Evolutionary conservation across 2,329 filamentous ascomycete species (phyloP).

Genomic region (Cryoendolithus antarcticus): DNA sequence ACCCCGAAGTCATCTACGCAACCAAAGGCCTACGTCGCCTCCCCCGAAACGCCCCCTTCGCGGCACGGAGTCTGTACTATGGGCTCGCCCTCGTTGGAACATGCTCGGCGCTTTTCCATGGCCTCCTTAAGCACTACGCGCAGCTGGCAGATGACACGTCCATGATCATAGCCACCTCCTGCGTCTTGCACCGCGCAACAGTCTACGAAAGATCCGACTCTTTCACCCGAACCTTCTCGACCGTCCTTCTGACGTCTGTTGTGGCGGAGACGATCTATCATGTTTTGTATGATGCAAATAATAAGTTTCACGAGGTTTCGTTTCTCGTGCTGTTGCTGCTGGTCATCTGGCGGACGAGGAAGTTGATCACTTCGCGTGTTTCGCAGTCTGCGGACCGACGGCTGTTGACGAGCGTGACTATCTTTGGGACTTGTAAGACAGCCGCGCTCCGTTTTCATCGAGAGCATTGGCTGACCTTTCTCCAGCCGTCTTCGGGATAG

Average conservation of each 20-base stretch:
- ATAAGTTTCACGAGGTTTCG: conserved; percentile 3
- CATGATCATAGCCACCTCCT: conserved; percentile 4
- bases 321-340: conserved; percentile 3
- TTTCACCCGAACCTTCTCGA: conserved; percentile 1
- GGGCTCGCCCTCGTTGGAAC: conserved; percentile 1
- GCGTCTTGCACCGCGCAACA: conserved; percentile 2
- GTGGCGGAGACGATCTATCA: conserved; percentile 3
- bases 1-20: conserved; percentile 1
- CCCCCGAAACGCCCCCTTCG: not conserved
- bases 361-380: conserved; percentile 1
- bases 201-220: not conserved
- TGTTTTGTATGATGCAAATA: conserved; percentile 1
- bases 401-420: conserved; percentile 1
- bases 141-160: conserved; percentile 6
- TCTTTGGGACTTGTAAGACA: conserved; percentile 3
- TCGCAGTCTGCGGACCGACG: not conserved
- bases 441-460: no score
- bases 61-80: conserved; percentile 4
- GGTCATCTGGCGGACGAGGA: conserved; percentile 1
- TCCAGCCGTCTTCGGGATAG: not conserved
- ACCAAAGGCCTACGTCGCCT: conserved; percentile 2
- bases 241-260: not conserved
- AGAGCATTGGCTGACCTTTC: no score
- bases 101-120: conserved; percentile 4
- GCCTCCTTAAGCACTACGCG: conserved; percentile 4